These are phyloP conservation scores for Endothia cerciana DNA, from an alignment of 2,329 filamentous ascomycete genomes.

Conservation along the genomic window DNA sequence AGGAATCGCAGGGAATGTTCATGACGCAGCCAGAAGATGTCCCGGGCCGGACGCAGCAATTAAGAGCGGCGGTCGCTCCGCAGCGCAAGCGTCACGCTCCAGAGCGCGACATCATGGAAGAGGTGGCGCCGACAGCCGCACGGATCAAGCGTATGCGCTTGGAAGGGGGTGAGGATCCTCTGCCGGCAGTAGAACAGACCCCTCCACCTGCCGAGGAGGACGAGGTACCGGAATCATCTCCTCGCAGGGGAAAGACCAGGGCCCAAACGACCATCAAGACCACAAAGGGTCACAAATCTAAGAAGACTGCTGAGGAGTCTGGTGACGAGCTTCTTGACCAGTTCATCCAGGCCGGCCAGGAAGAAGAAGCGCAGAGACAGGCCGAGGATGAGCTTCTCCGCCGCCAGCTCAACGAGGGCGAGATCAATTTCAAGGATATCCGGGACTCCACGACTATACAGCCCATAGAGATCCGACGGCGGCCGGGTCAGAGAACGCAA, in stretches of 20 bases:
- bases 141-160: conserved; percentile 79
- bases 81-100: conserved; percentile 52
- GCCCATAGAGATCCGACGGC: conserved; percentile 66
- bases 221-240: conserved; percentile 27
- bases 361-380: conserved; percentile 67
- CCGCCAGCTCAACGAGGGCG: conserved; percentile 57
- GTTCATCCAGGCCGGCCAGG: conserved; percentile 62
- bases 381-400: conserved; percentile 58
- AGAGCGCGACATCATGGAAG: conserved; percentile 65
- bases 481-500: conserved; percentile 40
- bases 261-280: conserved; percentile 55
- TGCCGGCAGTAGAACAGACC: conserved; percentile 39
- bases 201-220: conserved; percentile 31
- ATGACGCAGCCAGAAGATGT: conserved; percentile 54
- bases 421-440: conserved; percentile 72
- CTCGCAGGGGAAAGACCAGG: conserved; percentile 27
- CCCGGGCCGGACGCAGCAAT: conserved; percentile 28
- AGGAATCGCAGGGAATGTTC: conserved; percentile 53
- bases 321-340: conserved; percentile 68
- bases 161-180: conserved; percentile 57
- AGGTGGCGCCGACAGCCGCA: conserved; percentile 75
- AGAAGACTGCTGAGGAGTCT: conserved; percentile 16
- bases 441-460: conserved; percentile 77
- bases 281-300: conserved; percentile 41
- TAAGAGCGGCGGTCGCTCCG: conserved; percentile 22